These are phyloP conservation scores for Carpinus viminea DNA, from an alignment of 306 rosid genomes.

Conservation along the genomic window DNA sequence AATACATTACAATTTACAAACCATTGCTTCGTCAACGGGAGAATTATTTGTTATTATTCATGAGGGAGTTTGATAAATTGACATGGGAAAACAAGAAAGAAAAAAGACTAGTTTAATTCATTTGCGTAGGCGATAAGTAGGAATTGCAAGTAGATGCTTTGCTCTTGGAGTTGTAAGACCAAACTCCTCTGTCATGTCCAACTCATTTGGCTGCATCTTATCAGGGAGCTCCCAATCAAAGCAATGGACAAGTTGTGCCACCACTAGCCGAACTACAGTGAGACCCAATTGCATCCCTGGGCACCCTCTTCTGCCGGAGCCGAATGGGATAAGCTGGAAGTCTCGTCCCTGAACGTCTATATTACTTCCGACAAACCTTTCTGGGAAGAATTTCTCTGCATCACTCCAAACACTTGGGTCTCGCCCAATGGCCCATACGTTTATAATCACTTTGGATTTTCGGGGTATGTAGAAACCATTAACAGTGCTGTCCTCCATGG, in stretches of 20 bases:
- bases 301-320: conserved; percentile 7
- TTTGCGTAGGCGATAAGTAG: not conserved
- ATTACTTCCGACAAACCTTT: not conserved
- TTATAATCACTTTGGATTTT: not conserved
- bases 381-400: conserved; percentile 2
- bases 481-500: conserved; percentile 48
- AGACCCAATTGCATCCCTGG: conserved; percentile 32
- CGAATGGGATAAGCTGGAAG: conserved; percentile 9
- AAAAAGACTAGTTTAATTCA: not conserved
- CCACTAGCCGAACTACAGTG: conserved; percentile 7
- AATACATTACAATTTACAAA: too few species aligned
- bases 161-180: conserved; percentile 30
- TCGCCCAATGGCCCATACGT: conserved; percentile 22
- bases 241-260: conserved; percentile 42
- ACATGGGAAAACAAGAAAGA: too few species aligned
- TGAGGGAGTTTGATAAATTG: too few species aligned
- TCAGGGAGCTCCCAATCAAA: conserved; percentile 43
- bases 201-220: conserved; percentile 27
- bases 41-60: too few species aligned
- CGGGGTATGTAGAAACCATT: conserved; percentile 19
- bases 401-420: conserved; percentile 8
- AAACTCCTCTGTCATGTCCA: conserved; percentile 40
- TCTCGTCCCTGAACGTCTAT: conserved; percentile 2
- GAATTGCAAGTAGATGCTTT: conserved; percentile 22
- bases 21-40: too few species aligned